Evolutionary conservation across 306 rosid species (phyloP), one percentile per base, ranked within the genome.

Genomic region (Acmispon strigosus): DNA sequence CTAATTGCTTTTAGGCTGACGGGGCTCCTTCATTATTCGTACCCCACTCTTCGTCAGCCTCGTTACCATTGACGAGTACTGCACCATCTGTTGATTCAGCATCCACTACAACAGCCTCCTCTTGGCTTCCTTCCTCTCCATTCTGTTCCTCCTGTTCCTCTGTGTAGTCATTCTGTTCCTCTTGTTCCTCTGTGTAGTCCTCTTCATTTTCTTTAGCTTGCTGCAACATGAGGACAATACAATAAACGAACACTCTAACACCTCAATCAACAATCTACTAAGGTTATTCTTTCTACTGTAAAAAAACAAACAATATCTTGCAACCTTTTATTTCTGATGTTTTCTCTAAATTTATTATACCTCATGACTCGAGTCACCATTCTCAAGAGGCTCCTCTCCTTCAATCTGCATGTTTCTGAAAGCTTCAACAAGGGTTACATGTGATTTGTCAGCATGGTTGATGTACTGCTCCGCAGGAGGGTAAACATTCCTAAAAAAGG

Each of bases 21-120:
- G 88, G 87, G 97, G 88, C 83, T 87, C 90, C 97, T 86, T 92
- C 97, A 86, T 85, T 89, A 87, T 93, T 87, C 89, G 94, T 90
- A 90, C 97, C 98, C 96, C 96, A 91, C 90, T 90, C 99, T 94
- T 94, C 96, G 41, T 94, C 99, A 78, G 88, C 96, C 89, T 91
- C 99, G 78, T 66, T 91, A 58, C 92, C 91, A 55, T 91, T 91
- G 39, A 94, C 82, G 72, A 94, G 92, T 73, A 91, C 99, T 62
- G 92, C 90, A 39, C 97, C 97, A 74, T 94, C 99, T 32, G 91
- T 86, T 73, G 97, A 94, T 77, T 94, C 99, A 7, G 95, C 98
- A 84, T 93, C 98, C 78, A 90, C 95, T 57, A 90, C 98, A 53
- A 90, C 92, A 51, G 84, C 92, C 86, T 94, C 99, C 86, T 90